Conservation (phyloP, 2,329 filamentous ascomycete genomes). For the Paecilomyces variotii region DNA sequence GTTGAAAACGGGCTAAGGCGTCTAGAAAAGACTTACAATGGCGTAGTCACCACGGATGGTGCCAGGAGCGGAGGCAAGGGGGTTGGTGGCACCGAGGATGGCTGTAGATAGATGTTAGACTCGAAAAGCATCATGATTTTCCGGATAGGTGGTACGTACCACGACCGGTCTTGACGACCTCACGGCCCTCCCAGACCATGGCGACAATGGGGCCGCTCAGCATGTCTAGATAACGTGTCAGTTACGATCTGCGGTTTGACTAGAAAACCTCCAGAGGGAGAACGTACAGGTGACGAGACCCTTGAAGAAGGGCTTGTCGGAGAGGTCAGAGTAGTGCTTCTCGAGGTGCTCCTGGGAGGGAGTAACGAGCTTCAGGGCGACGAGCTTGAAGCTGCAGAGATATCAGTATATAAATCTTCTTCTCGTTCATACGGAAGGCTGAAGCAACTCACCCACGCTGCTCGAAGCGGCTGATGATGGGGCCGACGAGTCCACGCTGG, state of each 20-base stretch:
- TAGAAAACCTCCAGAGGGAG: neutral
- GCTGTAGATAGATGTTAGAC: slow-evolving; percentile 36
- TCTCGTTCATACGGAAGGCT: neutral
- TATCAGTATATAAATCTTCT: slow-evolving; percentile 6
- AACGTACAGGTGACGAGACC: slow-evolving; percentile 82
- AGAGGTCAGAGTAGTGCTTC: slow-evolving; percentile 92
- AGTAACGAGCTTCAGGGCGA: slow-evolving; percentile 88
- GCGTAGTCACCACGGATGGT: slow-evolving; percentile 96
- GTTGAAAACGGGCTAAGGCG: neutral
- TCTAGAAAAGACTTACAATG: slow-evolving; percentile 46
- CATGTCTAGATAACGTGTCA: slow-evolving; percentile 63
- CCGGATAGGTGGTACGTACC: slow-evolving; percentile 45
- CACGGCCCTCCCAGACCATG: slow-evolving; percentile 99
- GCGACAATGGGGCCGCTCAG: slow-evolving; percentile 90
- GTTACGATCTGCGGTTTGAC: slow-evolving; percentile 3
- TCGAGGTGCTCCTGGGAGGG: slow-evolving; percentile 93
- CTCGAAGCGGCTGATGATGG: slow-evolving; percentile 98
- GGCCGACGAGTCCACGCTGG: slow-evolving; percentile 92
- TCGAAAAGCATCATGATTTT: neutral
- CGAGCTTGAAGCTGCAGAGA: slow-evolving; percentile 79
- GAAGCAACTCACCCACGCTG: slow-evolving; percentile 64
- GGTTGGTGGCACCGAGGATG: slow-evolving; percentile 99
- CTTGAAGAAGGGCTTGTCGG: slow-evolving; percentile 92
- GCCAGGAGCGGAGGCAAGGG: slow-evolving; percentile 83
- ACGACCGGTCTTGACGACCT: slow-evolving; percentile 98